phyloP scores from a whole-genome alignment of 2,329 filamentous ascomycete genomes.

The Aspergillus sp. region DNA sequence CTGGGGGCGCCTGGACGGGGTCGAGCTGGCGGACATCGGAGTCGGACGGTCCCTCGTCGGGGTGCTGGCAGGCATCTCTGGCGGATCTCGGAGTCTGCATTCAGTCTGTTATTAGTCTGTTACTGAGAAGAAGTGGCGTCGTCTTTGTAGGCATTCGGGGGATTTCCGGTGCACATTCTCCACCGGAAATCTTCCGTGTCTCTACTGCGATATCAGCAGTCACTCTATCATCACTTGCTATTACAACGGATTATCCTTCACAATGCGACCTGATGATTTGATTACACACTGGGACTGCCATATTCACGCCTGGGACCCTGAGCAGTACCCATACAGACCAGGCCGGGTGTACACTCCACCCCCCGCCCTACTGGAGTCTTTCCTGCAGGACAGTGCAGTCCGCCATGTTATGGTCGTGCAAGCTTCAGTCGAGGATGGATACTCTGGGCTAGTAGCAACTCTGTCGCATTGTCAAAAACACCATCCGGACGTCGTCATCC shows the following conservation, averaged over 20 bases:
- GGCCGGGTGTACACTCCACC: not conserved
- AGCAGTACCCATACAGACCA: not conserved
- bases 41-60: not conserved
- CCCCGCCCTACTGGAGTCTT: not conserved
- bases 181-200: too few relatives aligned
- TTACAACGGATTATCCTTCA: not conserved
- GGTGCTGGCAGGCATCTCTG: not conserved
- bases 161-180: not conserved
- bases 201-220: too few relatives aligned
- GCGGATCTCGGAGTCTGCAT: too few relatives aligned
- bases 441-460: too few relatives aligned
- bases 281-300: not conserved
- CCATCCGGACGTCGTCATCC: too few relatives aligned
- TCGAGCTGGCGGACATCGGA: slow-evolving; percentile 2
- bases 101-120: too few relatives aligned
- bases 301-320: not conserved
- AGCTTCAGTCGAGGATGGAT: not conserved
- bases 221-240: not conserved
- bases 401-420: not conserved
- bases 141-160: not conserved
- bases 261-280: not conserved
- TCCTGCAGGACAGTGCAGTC: not conserved
- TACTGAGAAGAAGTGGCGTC: too few relatives aligned
- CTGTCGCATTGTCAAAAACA: too few relatives aligned
- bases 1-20: slow-evolving; percentile 13